A percentile compares a stretch with the other conserved stretches of the same genome.
Evolutionary conservation across 2,329 filamentous ascomycete genomes (phyloP).

Genomic region (Trichoderma aggressivum): DNA sequence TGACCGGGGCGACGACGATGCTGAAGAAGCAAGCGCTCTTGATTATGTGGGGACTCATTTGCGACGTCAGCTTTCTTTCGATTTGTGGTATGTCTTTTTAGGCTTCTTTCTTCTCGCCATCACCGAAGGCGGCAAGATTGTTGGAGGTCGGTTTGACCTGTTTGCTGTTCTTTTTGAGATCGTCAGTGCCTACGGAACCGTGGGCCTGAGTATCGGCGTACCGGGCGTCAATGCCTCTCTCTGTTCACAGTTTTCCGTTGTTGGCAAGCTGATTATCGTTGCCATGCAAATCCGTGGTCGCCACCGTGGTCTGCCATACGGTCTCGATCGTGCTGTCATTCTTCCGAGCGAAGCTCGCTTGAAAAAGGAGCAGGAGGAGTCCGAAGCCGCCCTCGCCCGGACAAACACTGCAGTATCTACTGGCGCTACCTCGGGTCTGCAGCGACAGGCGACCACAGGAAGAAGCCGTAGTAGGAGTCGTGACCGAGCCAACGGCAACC

Average conservation of each 20-base stretch:
- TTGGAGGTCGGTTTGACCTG: constrained; percentile 60
- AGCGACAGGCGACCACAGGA: constrained; percentile 28
- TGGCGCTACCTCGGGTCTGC: constrained; percentile 30
- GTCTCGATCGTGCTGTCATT: constrained; percentile 59
- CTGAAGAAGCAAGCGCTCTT: constrained; percentile 54
- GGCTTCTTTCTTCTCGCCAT: constrained; percentile 92
- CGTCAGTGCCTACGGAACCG: constrained; percentile 89
- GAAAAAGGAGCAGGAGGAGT: constrained; percentile 50
- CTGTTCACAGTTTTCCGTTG: constrained; percentile 71
- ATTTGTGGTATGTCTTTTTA: constrained; percentile 94
- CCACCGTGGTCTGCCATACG: constrained; percentile 66
- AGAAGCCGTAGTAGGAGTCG: constrained; percentile 39
- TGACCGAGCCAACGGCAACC: constrained; percentile 39
- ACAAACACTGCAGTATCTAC: constrained; percentile 37
- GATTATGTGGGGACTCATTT: constrained; percentile 91
- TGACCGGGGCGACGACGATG: constrained; percentile 46
- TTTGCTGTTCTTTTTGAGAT: constrained; percentile 79
- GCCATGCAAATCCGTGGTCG: constrained; percentile 68
- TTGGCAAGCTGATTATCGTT: constrained; percentile 68
- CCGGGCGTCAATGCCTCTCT: constrained; percentile 73
- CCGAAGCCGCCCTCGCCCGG: constrained; percentile 38
- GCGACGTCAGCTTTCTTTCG: constrained; percentile 89
- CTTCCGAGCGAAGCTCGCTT: constrained; percentile 56
- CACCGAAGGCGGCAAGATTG: constrained; percentile 71
- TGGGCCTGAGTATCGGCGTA: constrained; percentile 86